These are phyloP conservation scores for Porodaedalea pini DNA, from an alignment of 1,284 basidiomycete genomes.

Conservation along the genomic window DNA sequence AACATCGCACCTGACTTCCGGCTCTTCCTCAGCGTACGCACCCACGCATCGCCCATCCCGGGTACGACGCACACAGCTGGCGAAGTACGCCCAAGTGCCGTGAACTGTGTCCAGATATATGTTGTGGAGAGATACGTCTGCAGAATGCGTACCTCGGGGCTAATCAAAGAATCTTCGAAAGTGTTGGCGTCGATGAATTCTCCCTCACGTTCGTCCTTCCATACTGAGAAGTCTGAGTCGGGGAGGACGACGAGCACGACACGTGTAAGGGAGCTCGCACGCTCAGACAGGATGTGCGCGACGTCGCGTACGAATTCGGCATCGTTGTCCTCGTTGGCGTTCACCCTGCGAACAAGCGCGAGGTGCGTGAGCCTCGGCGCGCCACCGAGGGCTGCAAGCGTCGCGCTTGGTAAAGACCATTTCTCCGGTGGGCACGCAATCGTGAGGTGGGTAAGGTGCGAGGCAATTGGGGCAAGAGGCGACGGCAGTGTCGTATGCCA, in stretches of 20 bases:
- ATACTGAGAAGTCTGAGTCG: constrained; percentile 5
- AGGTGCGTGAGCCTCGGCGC: constrained; percentile 38
- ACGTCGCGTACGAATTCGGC: constrained; percentile 36
- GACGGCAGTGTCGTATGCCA: not conserved
- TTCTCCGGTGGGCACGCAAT: constrained; percentile 37
- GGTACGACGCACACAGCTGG: constrained; percentile 10
- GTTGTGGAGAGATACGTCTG: constrained; percentile 9
- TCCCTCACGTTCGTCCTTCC: not conserved
- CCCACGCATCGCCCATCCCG: constrained; percentile 7
- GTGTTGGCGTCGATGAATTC: not conserved
- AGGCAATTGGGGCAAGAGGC: constrained; percentile 1
- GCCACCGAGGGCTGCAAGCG: constrained; percentile 33
- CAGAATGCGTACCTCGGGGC: not conserved
- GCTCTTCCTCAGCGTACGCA: not conserved
- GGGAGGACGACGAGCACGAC: constrained; percentile 13
- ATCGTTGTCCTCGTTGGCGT: constrained; percentile 43
- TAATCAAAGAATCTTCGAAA: not conserved
- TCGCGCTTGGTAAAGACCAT: constrained; percentile 36
- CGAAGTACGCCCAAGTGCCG: not conserved
- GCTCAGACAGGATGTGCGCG: constrained; percentile 27
- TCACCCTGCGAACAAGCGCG: constrained; percentile 38
- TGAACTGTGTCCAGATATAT: constrained; percentile 12
- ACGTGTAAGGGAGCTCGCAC: not conserved
- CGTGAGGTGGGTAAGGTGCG: constrained; percentile 35
- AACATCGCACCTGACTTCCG: not conserved